Evolutionary conservation across 192 early-diverging fungal genomes (phyloP).

Genomic region (Coemansia sp.): DNA sequence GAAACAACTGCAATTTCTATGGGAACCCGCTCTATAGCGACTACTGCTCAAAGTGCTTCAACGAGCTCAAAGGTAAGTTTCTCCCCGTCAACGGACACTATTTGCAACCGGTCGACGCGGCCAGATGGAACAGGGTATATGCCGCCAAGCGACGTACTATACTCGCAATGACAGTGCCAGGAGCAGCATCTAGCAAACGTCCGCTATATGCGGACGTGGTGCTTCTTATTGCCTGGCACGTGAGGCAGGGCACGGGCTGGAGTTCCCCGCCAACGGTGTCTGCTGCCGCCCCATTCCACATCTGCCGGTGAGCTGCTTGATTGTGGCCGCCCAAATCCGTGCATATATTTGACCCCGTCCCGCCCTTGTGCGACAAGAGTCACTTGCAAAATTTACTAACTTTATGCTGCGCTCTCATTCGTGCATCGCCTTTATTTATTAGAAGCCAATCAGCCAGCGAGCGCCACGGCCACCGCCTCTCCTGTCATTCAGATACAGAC

Average conservation of each 20-base stretch:
- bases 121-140: background rate
- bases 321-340: constrained; percentile 14
- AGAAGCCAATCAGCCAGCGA: constrained; percentile 36
- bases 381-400: constrained; percentile 13
- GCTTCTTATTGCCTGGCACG: constrained; percentile 9
- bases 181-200: too few species aligned
- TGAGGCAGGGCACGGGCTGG: constrained; percentile 8
- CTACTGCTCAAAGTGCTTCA: constrained; percentile 78
- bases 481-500: constrained; percentile 15
- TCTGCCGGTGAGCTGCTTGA: background rate
- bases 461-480: constrained; percentile 24
- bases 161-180: background rate
- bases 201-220: too few species aligned
- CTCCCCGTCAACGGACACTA: background rate
- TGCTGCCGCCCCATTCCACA: background rate
- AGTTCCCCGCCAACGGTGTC: background rate
- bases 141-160: background rate
- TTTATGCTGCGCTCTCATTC: constrained; percentile 10
- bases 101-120: background rate
- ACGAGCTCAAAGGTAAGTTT: constrained; percentile 55
- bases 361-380: constrained; percentile 10
- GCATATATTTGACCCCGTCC: constrained; percentile 35
- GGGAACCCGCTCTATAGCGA: constrained; percentile 69
- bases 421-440: constrained; percentile 15
- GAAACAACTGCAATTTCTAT: constrained; percentile 73